A percentile compares a stretch with the other conserved stretches of the same genome.
Evolutionary conservation across 768 basidiomycete genomes (phyloP).

Genomic region (Lentinula sp.): DNA sequence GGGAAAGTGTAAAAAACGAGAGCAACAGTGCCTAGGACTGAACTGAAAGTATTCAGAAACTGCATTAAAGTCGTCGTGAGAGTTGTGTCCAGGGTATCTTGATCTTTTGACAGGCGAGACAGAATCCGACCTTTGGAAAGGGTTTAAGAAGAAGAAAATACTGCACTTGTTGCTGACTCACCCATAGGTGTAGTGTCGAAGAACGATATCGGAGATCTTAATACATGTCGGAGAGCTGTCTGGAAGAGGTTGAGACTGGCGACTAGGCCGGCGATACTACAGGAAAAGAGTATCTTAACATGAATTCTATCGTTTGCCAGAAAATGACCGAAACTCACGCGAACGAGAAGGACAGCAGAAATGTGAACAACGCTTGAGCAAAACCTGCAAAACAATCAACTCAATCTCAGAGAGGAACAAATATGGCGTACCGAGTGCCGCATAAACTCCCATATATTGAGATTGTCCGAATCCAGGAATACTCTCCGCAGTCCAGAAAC

Average conservation of each 20-base stretch:
- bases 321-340: conserved; percentile 28
- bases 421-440: conserved; percentile 31
- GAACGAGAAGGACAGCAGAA: conserved; percentile 41
- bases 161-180: conserved; percentile 15
- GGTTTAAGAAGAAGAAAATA: background rate
- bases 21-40: conserved; percentile 28
- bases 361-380: conserved; percentile 45
- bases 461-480: conserved; percentile 51
- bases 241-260: conserved; percentile 49
- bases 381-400: conserved; percentile 24
- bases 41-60: conserved; percentile 1
- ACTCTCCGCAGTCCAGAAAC: conserved; percentile 62
- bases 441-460: conserved; percentile 64
- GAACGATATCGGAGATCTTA: conserved; percentile 59
- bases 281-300: background rate
- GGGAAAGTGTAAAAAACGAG: conserved; percentile 33
- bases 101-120: conserved; percentile 58
- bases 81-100: conserved; percentile 50
- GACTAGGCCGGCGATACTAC: conserved; percentile 29
- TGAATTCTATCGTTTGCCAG: background rate
- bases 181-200: conserved; percentile 73
- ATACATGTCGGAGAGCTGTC: conserved; percentile 45
- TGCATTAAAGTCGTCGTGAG: conserved; percentile 21
- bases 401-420: background rate
- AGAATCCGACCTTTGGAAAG: conserved; percentile 44